Evolutionary conservation across 2,329 filamentous ascomycete genomes (phyloP), one percentile per base, ranked within the genome.

Genomic region (Trichoderma afroharzianum): DNA sequence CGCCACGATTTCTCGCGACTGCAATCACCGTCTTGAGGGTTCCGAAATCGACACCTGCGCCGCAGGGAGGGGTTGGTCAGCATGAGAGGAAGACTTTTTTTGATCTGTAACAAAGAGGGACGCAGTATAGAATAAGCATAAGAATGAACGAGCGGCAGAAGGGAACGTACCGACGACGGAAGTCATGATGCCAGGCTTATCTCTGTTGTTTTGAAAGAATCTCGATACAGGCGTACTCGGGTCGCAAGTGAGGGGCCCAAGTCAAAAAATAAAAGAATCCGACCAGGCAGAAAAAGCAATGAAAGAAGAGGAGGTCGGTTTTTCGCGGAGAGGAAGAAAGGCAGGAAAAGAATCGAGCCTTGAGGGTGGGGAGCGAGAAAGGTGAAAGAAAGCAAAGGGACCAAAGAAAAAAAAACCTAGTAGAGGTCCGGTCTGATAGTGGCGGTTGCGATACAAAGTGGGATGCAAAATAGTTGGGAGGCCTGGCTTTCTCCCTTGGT

Each of bases 1-100:
- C 96, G 86, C 96, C 96, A 83, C 97, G 95, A 85, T 98, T 98
- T 83, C 96, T 91, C 81, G 96, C 96, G 83, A 98, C 95, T 82
- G 95, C 95, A 85, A 98, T 93, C 81, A 97, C 95, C 82, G 95
- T 97, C 89, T 97, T 97, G 83, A 97, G 91, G 77, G 94, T 94
- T 86, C 95, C 95, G 86, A 98, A 92, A 89, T 98, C 95, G 84
- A 97, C 90, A 84, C 94, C 94, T 89, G 69, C n/a, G 39, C n/a
- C 39, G 30, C 68, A 66, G 59, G 43, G 58, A 68, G 36, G 26
- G 66, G 70, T 33, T 69, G 33, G 73, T 79, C 74, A 75, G 68
- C 59, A 53, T 71, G 9, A 36, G 26, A 39, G 69, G 28, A 30
- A 61, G 57, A 28, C 36, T 61, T 57, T 64, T 61, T n/a, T 39